Conservation (phyloP, 352 stramenopile species). For the Phytophthora chlamydospora region DNA sequence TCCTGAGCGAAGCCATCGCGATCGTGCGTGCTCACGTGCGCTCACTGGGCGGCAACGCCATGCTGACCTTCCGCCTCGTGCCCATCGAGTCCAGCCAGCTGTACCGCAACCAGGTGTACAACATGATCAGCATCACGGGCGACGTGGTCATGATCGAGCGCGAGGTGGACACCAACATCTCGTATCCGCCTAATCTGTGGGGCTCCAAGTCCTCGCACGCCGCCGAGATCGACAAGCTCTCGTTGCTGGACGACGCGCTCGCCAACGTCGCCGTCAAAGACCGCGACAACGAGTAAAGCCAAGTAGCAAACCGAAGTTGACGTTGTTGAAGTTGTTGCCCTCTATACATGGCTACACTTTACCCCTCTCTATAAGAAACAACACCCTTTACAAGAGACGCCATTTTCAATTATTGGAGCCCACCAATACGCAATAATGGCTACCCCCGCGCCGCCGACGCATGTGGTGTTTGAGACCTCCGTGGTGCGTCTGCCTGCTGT, state of each 20-base stretch:
- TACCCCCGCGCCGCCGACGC: slow-evolving; percentile 50
- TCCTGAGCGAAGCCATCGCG: slow-evolving; percentile 87
- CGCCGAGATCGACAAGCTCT: slow-evolving; percentile 20
- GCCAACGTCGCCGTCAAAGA: slow-evolving; percentile 14
- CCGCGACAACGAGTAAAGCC: background rate
- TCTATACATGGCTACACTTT: background rate
- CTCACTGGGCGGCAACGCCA: slow-evolving; percentile 83
- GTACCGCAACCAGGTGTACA: slow-evolving; percentile 92
- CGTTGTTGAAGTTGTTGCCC: slow-evolving; percentile 8
- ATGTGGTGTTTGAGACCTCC: slow-evolving; percentile 87
- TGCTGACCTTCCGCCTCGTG: slow-evolving; percentile 87
- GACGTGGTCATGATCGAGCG: slow-evolving; percentile 85
- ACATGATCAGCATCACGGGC: slow-evolving; percentile 92
- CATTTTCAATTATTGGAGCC: background rate
- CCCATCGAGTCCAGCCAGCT: slow-evolving; percentile 89
- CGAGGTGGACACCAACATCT: slow-evolving; percentile 44
- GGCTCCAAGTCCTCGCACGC: slow-evolving; percentile 35
- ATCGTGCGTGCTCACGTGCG: slow-evolving; percentile 87
- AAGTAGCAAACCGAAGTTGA: slow-evolving; percentile 8
- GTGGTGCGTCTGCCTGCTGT: slow-evolving; percentile 47
- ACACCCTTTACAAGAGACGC: background rate
- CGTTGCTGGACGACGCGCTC: slow-evolving; percentile 24
- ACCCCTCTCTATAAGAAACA: background rate
- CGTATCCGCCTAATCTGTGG: slow-evolving; percentile 37
- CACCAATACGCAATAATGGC: slow-evolving; percentile 26